Evolutionary conservation across 108 stramenopile genomes (phyloP).

Genomic region (Mediolabrus comicus): DNA sequence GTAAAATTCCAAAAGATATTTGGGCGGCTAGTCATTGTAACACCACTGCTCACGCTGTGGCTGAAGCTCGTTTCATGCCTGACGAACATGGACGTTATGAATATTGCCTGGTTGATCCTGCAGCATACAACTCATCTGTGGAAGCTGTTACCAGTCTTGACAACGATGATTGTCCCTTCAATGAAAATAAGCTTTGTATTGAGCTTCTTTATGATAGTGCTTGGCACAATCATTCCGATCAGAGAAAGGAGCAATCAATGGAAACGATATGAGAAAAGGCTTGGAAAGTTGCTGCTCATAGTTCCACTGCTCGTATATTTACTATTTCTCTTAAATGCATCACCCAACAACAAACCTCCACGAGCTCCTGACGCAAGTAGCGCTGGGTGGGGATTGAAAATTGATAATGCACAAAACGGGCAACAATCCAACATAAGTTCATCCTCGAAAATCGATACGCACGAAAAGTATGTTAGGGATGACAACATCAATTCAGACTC

Average conservation of each 20-base stretch:
- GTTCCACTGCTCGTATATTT: background rate
- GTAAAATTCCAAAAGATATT: background rate
- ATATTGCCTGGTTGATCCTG: background rate
- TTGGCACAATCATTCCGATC: background rate
- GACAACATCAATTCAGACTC: constrained; percentile 75
- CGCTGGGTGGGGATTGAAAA: background rate
- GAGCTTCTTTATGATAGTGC: background rate
- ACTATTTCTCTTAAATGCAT: background rate
- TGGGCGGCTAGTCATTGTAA: background rate
- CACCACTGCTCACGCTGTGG: background rate
- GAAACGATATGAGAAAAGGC: background rate
- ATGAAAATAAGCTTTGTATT: background rate
- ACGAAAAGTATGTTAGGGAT: constrained; percentile 20
- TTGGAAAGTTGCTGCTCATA: background rate
- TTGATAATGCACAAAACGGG: background rate
- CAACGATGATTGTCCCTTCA: background rate
- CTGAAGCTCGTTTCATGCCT: background rate
- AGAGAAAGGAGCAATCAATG: background rate
- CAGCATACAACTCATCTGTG: background rate
- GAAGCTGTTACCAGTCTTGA: background rate
- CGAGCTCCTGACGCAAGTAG: background rate
- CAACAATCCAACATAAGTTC: background rate
- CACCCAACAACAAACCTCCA: background rate
- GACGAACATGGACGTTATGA: background rate
- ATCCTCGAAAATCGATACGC: background rate